Evolutionary conservation across 768 basidiomycete species (phyloP).

Genomic region (Boletellus emodensis): DNA sequence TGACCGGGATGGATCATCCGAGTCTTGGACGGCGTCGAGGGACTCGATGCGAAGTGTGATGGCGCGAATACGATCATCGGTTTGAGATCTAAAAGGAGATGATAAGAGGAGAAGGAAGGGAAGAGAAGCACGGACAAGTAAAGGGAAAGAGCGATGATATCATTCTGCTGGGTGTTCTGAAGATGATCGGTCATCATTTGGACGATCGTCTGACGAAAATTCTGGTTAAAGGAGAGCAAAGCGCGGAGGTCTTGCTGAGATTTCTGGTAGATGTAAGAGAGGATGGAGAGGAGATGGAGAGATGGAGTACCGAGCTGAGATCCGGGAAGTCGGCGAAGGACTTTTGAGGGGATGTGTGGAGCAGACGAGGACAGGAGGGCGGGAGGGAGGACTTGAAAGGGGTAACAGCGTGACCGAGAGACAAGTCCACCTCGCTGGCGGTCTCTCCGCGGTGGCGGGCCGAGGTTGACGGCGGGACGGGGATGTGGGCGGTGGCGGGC

Average conservation of each 20-base stretch:
- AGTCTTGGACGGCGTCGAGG: slow-evolving; percentile 1
- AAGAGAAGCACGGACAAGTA: slow-evolving; percentile 33
- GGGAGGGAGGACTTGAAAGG: slow-evolving; percentile 21
- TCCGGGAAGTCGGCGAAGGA: slow-evolving; percentile 10
- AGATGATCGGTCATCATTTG: slow-evolving; percentile 25
- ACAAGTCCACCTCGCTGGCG: slow-evolving; percentile 23
- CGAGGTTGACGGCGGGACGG: neutral
- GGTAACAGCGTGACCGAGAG: slow-evolving; percentile 4
- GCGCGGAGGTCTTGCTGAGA: slow-evolving; percentile 27
- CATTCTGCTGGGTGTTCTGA: slow-evolving; percentile 22
- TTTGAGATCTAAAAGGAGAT: slow-evolving; percentile 28
- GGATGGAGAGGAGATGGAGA: neutral
- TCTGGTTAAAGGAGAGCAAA: slow-evolving; percentile 21
- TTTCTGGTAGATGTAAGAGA: slow-evolving; percentile 17
- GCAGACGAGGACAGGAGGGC: neutral
- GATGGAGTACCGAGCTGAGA: slow-evolving; percentile 11
- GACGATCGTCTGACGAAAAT: slow-evolving; percentile 15
- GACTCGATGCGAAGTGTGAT: slow-evolving; percentile 35
- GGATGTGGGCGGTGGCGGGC: slow-evolving; percentile 26
- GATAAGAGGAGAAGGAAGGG: neutral
- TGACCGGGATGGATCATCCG: neutral
- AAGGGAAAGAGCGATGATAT: slow-evolving; percentile 40
- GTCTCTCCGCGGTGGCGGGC: slow-evolving; percentile 11
- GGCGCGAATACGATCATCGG: slow-evolving; percentile 36
- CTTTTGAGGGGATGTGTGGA: slow-evolving; percentile 6